Conservation (phyloP, 2,329 filamentous ascomycete genomes). For the Colletotrichum viniferum region DNA sequence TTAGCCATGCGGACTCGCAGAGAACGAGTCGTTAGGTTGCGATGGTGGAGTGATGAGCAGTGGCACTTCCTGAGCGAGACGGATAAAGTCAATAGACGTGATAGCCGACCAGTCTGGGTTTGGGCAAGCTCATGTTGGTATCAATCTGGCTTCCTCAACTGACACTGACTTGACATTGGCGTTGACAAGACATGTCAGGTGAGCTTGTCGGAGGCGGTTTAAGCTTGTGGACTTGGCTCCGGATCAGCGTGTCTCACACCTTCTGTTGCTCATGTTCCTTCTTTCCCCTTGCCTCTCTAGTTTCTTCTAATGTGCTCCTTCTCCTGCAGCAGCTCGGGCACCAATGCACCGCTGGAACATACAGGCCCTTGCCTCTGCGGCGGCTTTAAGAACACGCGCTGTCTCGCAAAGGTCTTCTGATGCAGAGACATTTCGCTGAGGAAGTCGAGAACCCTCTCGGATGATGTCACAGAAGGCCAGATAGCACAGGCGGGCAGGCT, state of each 20-base stretch:
- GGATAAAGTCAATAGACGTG: neutral
- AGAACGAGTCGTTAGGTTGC: neutral
- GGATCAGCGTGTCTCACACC: neutral
- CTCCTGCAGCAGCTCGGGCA: neutral
- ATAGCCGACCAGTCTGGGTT: neutral
- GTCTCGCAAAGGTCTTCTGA: neutral
- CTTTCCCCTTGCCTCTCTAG: neutral
- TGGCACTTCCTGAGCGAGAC: neutral
- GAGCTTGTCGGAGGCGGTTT: neutral
- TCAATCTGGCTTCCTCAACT: neutral
- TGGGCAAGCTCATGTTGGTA: neutral
- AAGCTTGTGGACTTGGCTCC: neutral
- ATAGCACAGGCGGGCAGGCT: neutral
- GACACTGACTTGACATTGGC: neutral
- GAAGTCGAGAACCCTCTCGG: neutral
- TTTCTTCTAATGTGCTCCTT: neutral
- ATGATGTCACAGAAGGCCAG: constrained; percentile 15
- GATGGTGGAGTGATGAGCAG: neutral
- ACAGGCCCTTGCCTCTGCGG: neutral
- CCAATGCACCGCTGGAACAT: neutral
- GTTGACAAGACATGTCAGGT: neutral
- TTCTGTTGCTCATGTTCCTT: neutral
- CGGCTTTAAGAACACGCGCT: neutral
- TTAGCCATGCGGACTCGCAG: neutral
- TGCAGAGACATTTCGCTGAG: neutral